Percentiles rank a stretch among this genome's conserved stretches.
These are phyloP conservation scores for Rhododendron henanense DNA, from an alignment of 148 eudicot species.

Conservation along the genomic window DNA sequence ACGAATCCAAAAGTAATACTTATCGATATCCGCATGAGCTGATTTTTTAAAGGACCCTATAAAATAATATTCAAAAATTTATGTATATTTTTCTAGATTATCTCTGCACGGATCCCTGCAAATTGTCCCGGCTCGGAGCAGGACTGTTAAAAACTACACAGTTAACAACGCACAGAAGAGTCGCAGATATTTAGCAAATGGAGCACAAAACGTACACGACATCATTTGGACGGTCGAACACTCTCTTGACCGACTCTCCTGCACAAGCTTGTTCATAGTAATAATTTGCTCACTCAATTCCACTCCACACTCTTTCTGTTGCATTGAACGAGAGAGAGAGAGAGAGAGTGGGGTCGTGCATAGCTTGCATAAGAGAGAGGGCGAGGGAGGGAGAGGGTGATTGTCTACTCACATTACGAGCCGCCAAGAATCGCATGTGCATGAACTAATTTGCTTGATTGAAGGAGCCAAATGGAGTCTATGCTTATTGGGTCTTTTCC, in stretches of 20 bases:
- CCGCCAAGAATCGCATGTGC: not conserved
- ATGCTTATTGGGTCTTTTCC: constrained; percentile 34
- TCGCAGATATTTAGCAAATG: not conserved
- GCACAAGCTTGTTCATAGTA: not conserved
- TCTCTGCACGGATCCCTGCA: too few relatives aligned
- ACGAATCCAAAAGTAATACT: too few relatives aligned
- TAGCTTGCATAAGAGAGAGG: not conserved
- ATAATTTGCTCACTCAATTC: not conserved
- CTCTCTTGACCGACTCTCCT: not conserved
- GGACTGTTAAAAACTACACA: too few relatives aligned
- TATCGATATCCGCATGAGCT: too few relatives aligned
- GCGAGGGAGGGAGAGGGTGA: not conserved
- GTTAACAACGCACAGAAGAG: not conserved
- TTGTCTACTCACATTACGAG: not conserved
- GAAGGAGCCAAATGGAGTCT: constrained; percentile 35
- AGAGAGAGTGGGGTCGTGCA: too few relatives aligned
- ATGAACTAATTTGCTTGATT: not conserved
- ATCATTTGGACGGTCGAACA: not conserved
- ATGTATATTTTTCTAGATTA: too few relatives aligned
- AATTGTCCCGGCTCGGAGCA: too few relatives aligned
- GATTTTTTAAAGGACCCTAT: too few relatives aligned
- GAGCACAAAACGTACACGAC: not conserved
- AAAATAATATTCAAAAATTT: too few relatives aligned
- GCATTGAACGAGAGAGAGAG: not conserved
- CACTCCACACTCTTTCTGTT: not conserved